Base-by-base conservation (phyloP, 768 basidiomycete species). In the Suillus fuscotomentosus region DNA sequence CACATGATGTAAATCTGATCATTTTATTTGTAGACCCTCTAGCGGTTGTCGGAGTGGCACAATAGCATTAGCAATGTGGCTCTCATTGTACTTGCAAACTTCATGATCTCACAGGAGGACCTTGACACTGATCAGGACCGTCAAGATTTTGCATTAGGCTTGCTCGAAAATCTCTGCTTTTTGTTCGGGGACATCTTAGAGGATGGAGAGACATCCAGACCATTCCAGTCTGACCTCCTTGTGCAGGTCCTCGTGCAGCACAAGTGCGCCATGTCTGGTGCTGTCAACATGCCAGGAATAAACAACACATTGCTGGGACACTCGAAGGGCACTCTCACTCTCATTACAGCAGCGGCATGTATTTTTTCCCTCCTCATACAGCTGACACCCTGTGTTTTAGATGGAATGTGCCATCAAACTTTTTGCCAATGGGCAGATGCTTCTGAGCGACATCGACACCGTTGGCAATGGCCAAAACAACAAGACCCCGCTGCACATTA, bases 121-220 rank as follows among this genome's bases (percentile, higher is more conserved):
- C 27, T 48, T 3, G 3, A 15, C 9, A 61, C 60, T n/a, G 31
- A 61, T 38, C 3, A 24, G 22, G 60, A 61, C 60, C 31, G 6
- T 3, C 17, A 61, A 39, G 45, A 31, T 20, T 39, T 61, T 9
- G 3, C 48, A n/a, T 36, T 9, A 1, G 22, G 17, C 27, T 45
- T 54, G 3, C 1, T 53, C 14, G 2, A 61, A 14, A 45, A 31
- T 11, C 31, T 27, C 20, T 8, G 15, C 31, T 53, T 61, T 31
- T 34, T 61, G 48, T 61, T 31, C n/a, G 48, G 50, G 15, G 27
- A 61, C 3, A 61, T 61, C n/a, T n/a, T 13, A 5, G 48, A 61
- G 0, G 60, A 61, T 0, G 20, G 45, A 55, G 14, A 2, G 17
- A 34, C 22, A 15, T 34, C 24, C 15, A 15, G 34, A 4, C 47